Evolutionary conservation across 306 rosid species (phyloP), one percentile per base, ranked within the genome.

Genomic region (Quercus parvula): DNA sequence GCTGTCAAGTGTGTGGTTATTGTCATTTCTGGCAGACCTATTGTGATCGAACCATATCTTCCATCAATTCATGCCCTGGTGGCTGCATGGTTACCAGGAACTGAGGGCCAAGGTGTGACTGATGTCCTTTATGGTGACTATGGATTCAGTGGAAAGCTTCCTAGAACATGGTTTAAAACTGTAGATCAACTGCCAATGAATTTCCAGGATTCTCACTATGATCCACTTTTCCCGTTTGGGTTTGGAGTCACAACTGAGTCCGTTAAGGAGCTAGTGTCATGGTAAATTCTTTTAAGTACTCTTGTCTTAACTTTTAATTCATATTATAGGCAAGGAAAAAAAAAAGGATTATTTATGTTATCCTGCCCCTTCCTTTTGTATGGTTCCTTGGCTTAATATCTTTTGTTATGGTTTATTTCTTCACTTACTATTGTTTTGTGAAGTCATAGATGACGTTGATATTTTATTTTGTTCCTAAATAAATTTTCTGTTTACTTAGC

Each of bases 121-220:
- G 99, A 93, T 83, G 91, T 87, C 73, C 98, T 95, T 57, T 95
- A 83, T 58, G 98, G 97, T 57, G 97, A 91, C 79, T 82, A 89
- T 76, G 99, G 94, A 44, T 95, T 93, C 84, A 91, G 82, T 12
- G 98, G 98, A 56, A 92, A 93, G 79, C 96, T 93, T 81, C 81
- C 99, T 11, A 90, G 98, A 78, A 93, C 99, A 62, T 95, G 98
- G 99, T 93, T 95, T 81, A 89, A 83, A 86, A 84, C 90, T 19
- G 92, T 91, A 0, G 98, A 91, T 85, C 98, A 95, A 77, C 94
- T 95, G 64, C 98, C 99, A 9, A 91, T 95, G 99, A 93, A 90
- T 86, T 49, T 86, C 13, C 96, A 91, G 31, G 98, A 91, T 91
- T 76, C 89, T 64, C 93, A 95, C 88, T 95, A 95, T 78, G 99